Evolutionary conservation across 129 eudicot species (phyloP), one percentile per base, ranked within the genome.

Genomic region (Flaveria sonorensis): DNA sequence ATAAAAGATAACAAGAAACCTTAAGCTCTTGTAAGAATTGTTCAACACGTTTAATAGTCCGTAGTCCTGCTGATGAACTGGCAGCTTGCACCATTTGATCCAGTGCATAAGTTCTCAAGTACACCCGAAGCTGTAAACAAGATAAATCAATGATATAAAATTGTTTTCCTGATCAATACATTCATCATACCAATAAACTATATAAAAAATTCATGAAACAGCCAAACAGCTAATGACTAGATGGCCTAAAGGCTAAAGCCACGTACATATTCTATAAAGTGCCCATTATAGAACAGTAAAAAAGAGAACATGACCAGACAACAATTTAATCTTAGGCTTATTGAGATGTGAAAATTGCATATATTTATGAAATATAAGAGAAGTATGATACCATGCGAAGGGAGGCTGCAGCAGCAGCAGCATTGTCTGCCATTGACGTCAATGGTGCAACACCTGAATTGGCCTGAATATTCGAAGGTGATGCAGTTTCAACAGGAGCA

Each of bases 51-150:
- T 95, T 95, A 77, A 95, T 95, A 68, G 97, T 91, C 76, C 96
- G 91, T 74, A 91, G 88, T 77, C 99, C 97, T 4, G 99, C 96
- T 51, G 97, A 84, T 70, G 99, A 87, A 86, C 94, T 95, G 45
- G 92, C 99, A 82, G 96, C 99, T 88, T 95, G 96, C 84, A 95
- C 99, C 97, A 95, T 95, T 83, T 95, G 93, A 53, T 91, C 97
- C 70, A 91, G 87, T 32, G 87, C 99, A 45, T 91, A 91, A 15
- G 99, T 86, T 79, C 99, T 83, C 87, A 89, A 85, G 81, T 95
- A 91, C 60, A 95, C 99, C 64, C 90, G 92, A 59, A 95, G 86
- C 99, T 95, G 89, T 76, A 86, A 84, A 65, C 55, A 56, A 53
- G 50, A 53, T 55, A 32, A 70, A 57, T 84, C 82, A 80, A 71